These are phyloP conservation scores for Candida chauliodis DNA, from an alignment of 805 yeast species.

Conservation along the genomic window DNA sequence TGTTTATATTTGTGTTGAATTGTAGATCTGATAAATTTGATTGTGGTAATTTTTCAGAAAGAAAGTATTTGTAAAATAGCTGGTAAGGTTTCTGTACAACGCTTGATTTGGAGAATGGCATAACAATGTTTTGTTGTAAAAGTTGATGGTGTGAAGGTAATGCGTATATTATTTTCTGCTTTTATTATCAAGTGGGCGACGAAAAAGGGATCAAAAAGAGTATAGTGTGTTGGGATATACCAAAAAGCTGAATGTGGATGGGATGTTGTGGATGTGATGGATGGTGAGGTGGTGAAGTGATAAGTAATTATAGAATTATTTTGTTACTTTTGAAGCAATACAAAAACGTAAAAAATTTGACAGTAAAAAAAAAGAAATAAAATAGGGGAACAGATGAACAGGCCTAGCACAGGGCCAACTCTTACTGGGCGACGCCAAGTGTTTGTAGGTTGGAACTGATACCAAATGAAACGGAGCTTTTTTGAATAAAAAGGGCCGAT, in stretches of 20 bases:
- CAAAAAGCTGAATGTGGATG: neutral
- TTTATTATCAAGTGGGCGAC: no score
- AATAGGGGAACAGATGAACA: neutral
- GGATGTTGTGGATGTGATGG: neutral
- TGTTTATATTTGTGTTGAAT: slow-evolving; percentile 44
- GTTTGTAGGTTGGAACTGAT: no score
- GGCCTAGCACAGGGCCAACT: no score
- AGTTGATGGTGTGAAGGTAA: no score
- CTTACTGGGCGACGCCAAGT: no score
- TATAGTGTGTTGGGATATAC: neutral
- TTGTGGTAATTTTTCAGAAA: slow-evolving; percentile 50
- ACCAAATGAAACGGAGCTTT: no score
- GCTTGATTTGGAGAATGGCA: slow-evolving; percentile 5
- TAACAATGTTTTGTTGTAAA: no score
- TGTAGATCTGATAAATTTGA: slow-evolving; percentile 48
- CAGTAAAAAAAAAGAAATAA: neutral
- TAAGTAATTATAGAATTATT: no score
- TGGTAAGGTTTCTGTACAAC: slow-evolving; percentile 36
- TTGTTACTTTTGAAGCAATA: neutral
- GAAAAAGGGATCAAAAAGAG: neutral
- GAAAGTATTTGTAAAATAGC: slow-evolving; percentile 48
- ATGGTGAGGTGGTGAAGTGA: neutral
- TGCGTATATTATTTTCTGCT: no score
- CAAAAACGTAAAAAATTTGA: neutral
- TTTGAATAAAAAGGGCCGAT: no score